Percentiles rank a stretch among this genome's conserved stretches.
These are phyloP conservation scores for Colletotrichum sp. DNA, from an alignment of 2,329 filamentous ascomycete species.

Conservation along the genomic window DNA sequence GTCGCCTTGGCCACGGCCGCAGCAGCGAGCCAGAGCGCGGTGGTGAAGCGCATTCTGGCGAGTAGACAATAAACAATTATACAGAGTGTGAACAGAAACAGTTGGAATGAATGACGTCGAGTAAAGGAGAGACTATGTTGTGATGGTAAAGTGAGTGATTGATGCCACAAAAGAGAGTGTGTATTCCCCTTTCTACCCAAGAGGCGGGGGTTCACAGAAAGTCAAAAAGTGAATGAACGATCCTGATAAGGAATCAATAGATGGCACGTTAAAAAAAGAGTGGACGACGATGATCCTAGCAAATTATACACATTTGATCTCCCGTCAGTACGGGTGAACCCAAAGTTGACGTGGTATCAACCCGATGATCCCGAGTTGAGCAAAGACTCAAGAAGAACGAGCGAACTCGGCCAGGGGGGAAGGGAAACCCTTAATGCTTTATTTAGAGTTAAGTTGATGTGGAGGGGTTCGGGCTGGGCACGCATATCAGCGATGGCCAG, in stretches of 20 bases:
- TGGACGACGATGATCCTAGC: background rate
- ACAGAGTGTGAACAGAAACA: background rate
- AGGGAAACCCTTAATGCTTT: background rate
- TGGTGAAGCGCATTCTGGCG: constrained; percentile 16
- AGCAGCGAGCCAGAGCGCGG: constrained; percentile 14
- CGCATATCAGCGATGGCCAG: background rate
- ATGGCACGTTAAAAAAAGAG: background rate
- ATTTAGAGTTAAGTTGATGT: background rate
- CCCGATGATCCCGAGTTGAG: background rate
- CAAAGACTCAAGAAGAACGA: background rate
- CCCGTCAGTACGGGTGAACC: background rate
- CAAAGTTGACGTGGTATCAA: background rate
- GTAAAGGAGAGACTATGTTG: background rate
- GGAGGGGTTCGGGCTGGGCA: background rate
- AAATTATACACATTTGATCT: background rate
- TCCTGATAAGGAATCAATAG: background rate
- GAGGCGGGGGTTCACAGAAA: background rate
- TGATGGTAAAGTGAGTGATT: background rate
- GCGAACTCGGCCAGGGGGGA: background rate
- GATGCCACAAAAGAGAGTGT: background rate
- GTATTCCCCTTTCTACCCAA: background rate
- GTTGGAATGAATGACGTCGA: background rate
- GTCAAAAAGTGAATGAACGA: background rate
- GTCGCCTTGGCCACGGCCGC: constrained; percentile 22
- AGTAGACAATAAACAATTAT: background rate